These are phyloP conservation scores for Zygnema cylindricum DNA, from an alignment of 139 green algal species.

Conservation along the genomic window DNA sequence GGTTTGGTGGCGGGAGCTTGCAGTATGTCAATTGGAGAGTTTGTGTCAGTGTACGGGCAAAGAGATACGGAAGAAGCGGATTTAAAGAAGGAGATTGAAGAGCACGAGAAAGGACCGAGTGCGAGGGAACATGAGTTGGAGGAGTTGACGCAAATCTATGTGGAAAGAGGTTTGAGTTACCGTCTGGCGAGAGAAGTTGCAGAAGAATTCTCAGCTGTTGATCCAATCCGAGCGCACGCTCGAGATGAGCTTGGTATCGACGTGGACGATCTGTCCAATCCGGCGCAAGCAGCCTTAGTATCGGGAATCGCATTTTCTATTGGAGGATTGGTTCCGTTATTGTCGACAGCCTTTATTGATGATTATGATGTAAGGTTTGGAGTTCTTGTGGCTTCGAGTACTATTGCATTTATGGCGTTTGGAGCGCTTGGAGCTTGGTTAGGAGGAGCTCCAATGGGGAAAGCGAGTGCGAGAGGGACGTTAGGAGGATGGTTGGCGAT, in stretches of 20 bases:
- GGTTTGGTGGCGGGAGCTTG: constrained; percentile 46
- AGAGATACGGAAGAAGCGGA: constrained; percentile 52
- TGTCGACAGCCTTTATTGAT: constrained; percentile 72
- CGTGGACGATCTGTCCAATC: constrained; percentile 84
- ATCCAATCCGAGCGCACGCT: constrained; percentile 83
- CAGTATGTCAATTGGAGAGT: constrained; percentile 56
- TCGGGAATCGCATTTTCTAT: constrained; percentile 72
- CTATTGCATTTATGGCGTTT: constrained; percentile 71
- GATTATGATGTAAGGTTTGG: constrained; percentile 62
- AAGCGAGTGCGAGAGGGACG: constrained; percentile 72
- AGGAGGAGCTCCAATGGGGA: constrained; percentile 69
- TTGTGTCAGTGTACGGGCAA: constrained; percentile 55
- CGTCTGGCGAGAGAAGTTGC: constrained; percentile 74
- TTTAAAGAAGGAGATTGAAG: constrained; percentile 51
- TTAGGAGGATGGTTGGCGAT: constrained; percentile 85
- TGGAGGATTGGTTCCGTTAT: constrained; percentile 76
- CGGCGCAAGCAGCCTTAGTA: constrained; percentile 70
- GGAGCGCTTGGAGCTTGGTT: constrained; percentile 74
- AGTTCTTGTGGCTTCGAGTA: constrained; percentile 63
- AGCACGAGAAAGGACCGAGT: constrained; percentile 50
- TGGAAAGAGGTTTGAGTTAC: constrained; percentile 69
- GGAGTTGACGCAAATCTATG: constrained; percentile 55
- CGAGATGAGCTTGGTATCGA: constrained; percentile 91
- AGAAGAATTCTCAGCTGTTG: constrained; percentile 58
- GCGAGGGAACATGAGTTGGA: constrained; percentile 29